Evolutionary conservation across 225 moss, liverwort and hornwort species (phyloP).

Genomic region (Marchantia paleacea): DNA sequence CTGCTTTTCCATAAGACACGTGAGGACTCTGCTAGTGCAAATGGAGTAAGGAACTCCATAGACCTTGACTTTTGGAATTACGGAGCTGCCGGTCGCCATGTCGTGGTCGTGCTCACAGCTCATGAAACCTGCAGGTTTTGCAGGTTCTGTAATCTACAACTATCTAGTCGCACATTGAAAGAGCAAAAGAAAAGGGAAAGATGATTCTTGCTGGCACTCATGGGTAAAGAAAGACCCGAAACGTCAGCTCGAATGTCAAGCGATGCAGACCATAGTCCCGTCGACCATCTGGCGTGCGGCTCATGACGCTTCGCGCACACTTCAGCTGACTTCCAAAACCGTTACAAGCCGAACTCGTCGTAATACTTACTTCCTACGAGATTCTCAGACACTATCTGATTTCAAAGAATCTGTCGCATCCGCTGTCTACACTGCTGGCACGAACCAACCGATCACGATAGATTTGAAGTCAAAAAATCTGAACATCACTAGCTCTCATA

Average conservation of each 20-base stretch:
- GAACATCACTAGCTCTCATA: too few relatives aligned
- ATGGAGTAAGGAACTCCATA: slow-evolving; percentile 38
- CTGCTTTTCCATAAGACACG: slow-evolving; percentile 40
- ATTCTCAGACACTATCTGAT: too few relatives aligned
- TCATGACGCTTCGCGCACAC: not conserved
- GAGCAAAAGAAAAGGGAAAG: not conserved
- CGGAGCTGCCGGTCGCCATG: slow-evolving; percentile 12
- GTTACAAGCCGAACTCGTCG: not conserved
- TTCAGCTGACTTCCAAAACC: not conserved
- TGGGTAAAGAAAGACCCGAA: not conserved
- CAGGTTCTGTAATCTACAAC: not conserved
- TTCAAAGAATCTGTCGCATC: too few relatives aligned
- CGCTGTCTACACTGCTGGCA: too few relatives aligned
- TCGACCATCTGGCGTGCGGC: not conserved
- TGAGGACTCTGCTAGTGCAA: slow-evolving; percentile 40
- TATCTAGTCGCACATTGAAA: not conserved
- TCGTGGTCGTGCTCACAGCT: not conserved
- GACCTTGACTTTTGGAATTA: slow-evolving; percentile 29
- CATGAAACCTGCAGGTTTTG: not conserved
- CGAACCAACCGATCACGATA: too few relatives aligned
- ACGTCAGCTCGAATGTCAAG: not conserved
- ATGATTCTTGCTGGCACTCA: not conserved
- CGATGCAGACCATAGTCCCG: not conserved
- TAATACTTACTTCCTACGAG: not conserved
- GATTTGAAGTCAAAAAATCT: too few relatives aligned